These are phyloP conservation scores for Ramaria sp. DNA, from an alignment of 768 basidiomycete genomes.

Conservation along the genomic window DNA sequence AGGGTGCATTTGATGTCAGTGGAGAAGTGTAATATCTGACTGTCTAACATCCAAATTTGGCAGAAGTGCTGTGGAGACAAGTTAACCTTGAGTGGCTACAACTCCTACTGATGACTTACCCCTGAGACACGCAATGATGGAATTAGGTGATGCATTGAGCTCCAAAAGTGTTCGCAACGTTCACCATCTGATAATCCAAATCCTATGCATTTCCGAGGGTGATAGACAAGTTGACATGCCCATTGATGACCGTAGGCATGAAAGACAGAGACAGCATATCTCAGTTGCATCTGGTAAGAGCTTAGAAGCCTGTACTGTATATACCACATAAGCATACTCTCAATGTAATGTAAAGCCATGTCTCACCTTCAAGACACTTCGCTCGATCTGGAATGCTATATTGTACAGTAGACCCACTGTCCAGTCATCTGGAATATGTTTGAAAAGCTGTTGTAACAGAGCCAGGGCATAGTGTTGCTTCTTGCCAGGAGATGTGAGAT, in stretches of 20 bases:
- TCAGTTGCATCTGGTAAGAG: conserved; percentile 15
- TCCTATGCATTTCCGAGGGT: conserved; percentile 20
- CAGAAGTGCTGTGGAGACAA: too few species aligned
- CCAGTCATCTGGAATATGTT: conserved; percentile 18
- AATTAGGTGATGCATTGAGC: conserved; percentile 24
- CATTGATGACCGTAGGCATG: conserved; percentile 31
- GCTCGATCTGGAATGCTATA: conserved; percentile 27
- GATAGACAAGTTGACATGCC: conserved; percentile 27
- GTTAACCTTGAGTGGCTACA: not conserved
- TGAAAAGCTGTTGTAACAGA: conserved; percentile 22
- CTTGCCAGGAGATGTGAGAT: conserved; percentile 30
- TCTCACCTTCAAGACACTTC: conserved; percentile 16
- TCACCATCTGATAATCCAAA: conserved; percentile 27
- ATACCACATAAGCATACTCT: too few species aligned
- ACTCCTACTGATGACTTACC: conserved; percentile 19
- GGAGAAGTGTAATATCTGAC: too few species aligned
- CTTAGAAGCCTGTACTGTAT: too few species aligned
- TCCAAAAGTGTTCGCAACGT: conserved; percentile 26
- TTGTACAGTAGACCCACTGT: conserved; percentile 22
- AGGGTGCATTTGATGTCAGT: too few species aligned
- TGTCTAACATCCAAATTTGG: too few species aligned
- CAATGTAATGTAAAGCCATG: not conserved
- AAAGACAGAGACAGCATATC: conserved; percentile 25
- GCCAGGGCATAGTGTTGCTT: conserved; percentile 29
- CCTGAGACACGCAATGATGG: conserved; percentile 21